These are phyloP conservation scores for Puccinia coronata DNA, from an alignment of 1,284 basidiomycete species.

Conservation along the genomic window DNA sequence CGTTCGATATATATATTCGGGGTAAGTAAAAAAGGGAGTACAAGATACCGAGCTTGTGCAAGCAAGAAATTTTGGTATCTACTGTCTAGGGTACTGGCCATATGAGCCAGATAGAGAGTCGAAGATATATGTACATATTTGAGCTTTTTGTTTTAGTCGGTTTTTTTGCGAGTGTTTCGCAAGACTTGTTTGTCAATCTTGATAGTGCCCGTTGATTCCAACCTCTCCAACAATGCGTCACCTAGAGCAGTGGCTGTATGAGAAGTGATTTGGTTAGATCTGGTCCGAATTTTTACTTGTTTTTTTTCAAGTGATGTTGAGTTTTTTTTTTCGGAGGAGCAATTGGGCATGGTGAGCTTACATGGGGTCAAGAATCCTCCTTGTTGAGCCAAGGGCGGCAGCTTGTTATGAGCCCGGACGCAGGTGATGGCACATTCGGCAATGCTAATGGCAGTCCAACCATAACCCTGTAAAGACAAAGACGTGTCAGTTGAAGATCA, in stretches of 20 bases:
- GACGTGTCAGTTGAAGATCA: background rate
- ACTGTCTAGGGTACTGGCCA: too few relatives aligned
- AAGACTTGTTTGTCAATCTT: slow-evolving; percentile 33
- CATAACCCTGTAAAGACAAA: slow-evolving; percentile 51
- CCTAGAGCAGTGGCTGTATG: slow-evolving; percentile 36
- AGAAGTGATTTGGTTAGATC: background rate
- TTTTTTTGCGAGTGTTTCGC: slow-evolving; percentile 34
- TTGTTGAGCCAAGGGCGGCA: slow-evolving; percentile 54
- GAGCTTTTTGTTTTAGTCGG: background rate
- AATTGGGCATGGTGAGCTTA: slow-evolving; percentile 1
- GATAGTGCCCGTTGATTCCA: slow-evolving; percentile 20
- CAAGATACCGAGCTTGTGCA: too few relatives aligned
- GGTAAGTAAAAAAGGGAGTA: too few relatives aligned
- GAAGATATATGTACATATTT: background rate
- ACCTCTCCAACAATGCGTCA: slow-evolving; percentile 29
- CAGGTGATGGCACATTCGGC: slow-evolving; percentile 53
- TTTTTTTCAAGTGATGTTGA: too few relatives aligned
- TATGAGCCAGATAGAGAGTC: background rate
- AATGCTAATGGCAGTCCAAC: slow-evolving; percentile 53
- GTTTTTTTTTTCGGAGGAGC: background rate
- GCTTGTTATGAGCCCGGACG: slow-evolving; percentile 53
- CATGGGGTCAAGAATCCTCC: slow-evolving; percentile 55
- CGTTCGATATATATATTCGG: too few relatives aligned
- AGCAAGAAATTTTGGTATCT: too few relatives aligned
- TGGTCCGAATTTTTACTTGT: background rate